phyloP scores from a whole-genome alignment of 164 flowering plant genomes.

The Taxillus chinensis region DNA sequence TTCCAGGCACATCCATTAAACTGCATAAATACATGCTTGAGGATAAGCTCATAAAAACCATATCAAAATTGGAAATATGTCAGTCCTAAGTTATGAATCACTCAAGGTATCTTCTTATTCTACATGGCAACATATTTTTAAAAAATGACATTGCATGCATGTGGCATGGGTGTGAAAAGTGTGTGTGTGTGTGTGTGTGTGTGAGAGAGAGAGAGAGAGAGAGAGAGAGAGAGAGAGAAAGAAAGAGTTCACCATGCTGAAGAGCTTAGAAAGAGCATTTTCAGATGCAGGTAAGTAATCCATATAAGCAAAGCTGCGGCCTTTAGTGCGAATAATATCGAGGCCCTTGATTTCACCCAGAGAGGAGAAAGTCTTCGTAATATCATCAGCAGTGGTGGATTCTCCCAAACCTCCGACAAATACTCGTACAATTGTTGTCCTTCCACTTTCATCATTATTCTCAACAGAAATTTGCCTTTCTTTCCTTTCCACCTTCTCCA shows the following conservation, averaged over 20 bases:
- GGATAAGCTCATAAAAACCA: background rate
- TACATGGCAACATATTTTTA: no score
- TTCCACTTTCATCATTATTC: constrained; percentile 7
- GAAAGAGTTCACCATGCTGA: constrained; percentile 41
- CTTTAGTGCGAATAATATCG: constrained; percentile 53
- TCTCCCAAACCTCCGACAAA: constrained; percentile 74
- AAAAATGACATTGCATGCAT: no score
- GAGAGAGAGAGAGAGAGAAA: background rate
- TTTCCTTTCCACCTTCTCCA: background rate
- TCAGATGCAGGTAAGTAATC: constrained; percentile 53
- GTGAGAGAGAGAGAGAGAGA: background rate
- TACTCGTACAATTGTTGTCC: constrained; percentile 27
- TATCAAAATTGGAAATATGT: no score
- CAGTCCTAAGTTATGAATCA: no score
- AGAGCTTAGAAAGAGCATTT: constrained; percentile 58
- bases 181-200: background rate
- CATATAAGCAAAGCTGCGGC: constrained; percentile 75
- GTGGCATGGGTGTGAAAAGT: no score
- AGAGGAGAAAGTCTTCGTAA: constrained; percentile 46
- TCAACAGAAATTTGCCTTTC: background rate
- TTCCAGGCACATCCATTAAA: constrained; percentile 93
- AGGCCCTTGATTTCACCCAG: constrained; percentile 40
- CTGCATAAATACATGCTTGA: constrained; percentile 20
- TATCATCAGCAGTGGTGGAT: constrained; percentile 43
- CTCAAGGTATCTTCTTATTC: no score